Base-by-base conservation (phyloP, 2,329 filamentous ascomycete genomes). In the Dichotomopilus funicola region DNA sequence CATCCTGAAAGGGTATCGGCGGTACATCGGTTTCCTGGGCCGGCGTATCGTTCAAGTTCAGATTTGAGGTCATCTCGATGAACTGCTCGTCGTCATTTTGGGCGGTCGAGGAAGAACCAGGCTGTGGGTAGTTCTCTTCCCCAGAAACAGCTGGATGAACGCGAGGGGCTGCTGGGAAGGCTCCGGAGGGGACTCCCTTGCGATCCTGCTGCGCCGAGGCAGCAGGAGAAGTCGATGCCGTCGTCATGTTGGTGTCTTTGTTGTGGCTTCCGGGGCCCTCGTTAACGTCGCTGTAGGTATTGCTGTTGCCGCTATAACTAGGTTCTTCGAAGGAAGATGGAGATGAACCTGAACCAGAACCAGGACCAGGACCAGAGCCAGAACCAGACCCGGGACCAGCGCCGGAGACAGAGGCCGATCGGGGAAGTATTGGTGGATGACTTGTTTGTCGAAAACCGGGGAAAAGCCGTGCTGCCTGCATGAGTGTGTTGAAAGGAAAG, bases 401-500 rank as follows among this genome's bases (percentile, higher is more conserved):
- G 37, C 37, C 40, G 35, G 54, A 44, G n/a, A 6, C 36, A 41
- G 53, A 52, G 33, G 58, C 41, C 35, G 56, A 53, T 35, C 49
- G 57, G 6, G 58, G 56, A 44, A 55, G 56, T 6, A 42, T 45
- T 13, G 58, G 50, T 12, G n/a, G 44, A 10, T 49, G 45, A 41
- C 46, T 59, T 46, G 55, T 35, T 53, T 49, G 53, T 38, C 53
- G 34, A 38, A 53, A 45, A 34, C 34, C 43, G 38, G 56, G 56
- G 31, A 65, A 53, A 10, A 54, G 38, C n/a, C 50, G 55, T 33
- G 63, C 33, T 19, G 54, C 56, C 36, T 53, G 58, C 19, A 59
- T 59, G 38, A 64, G 46, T 36, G 53, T 40, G 42, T 60, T 56
- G 51, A 61, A 54, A 38, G 63, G 50, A 41, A 64, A 57, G 44